phyloP scores from a whole-genome alignment of 768 basidiomycete genomes.

The Daedaleopsis nitida region DNA sequence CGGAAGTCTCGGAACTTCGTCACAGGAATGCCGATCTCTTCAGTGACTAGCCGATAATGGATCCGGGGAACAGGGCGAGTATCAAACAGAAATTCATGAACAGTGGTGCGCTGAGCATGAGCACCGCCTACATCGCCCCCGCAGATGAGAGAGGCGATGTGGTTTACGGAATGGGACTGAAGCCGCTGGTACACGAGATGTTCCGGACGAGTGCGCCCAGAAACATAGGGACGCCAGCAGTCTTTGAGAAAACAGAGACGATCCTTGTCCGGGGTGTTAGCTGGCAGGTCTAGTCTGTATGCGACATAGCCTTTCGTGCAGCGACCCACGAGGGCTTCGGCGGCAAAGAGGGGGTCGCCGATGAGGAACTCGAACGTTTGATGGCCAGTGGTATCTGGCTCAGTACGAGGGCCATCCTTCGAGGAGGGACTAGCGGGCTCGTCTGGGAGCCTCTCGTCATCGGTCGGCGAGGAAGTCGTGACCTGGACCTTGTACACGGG shows the following conservation, averaged over 20 bases:
- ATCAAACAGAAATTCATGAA: neutral
- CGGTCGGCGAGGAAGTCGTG: neutral
- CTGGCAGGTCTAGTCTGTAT: neutral
- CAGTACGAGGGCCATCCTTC: neutral
- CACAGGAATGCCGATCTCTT: conserved; percentile 8
- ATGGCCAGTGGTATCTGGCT: neutral
- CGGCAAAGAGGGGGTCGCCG: neutral
- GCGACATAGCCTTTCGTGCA: conserved; percentile 11
- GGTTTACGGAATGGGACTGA: neutral
- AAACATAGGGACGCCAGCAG: conserved; percentile 11
- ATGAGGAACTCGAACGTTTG: conserved; percentile 6
- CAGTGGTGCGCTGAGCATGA: neutral
- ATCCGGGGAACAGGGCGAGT: neutral
- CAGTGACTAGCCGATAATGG: conserved; percentile 8
- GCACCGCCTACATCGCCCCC: conserved; percentile 14
- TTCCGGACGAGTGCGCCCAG: neutral
- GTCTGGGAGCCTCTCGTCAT: neutral
- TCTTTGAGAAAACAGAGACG: conserved; percentile 17
- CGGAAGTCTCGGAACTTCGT: neutral
- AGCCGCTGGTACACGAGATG: conserved; percentile 8
- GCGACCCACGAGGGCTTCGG: conserved; percentile 3
- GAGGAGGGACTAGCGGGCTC: neutral
- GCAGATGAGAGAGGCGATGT: conserved; percentile 7
- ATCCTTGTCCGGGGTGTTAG: neutral
- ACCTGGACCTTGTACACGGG: conserved; percentile 5